Base-by-base conservation (phyloP, 2,329 filamentous ascomycete species). In the Teratosphaeria epicoccoides region DNA sequence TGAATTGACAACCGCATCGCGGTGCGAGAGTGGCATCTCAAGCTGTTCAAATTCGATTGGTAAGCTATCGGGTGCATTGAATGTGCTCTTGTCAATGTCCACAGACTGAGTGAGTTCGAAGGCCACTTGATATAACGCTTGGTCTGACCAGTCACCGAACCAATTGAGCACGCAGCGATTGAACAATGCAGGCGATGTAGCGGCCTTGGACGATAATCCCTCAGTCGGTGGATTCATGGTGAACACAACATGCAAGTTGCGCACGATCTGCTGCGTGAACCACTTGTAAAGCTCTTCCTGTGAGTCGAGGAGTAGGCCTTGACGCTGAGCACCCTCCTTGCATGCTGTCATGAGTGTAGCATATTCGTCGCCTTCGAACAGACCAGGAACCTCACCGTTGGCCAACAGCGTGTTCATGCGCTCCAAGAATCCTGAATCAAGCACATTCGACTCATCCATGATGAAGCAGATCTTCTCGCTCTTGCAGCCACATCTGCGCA, bases 391-490 rank as follows among this genome's bases (percentile, higher is more conserved):
- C 72, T 99, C 94, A n/a, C 94, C 93, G 67, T 99, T 99, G 63
- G 93, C 94, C 55, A 99, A 83, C 48, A 99, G 74, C 0, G 93
- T 99, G 68, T 99, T 99, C 93, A 98, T 99, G 63, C 94, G 85
- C 70, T 99, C 93, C 51, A 99, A 72, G 82, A 99, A 99, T 50
- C 93, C 93, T 43, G 93, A 98, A 70, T 99, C 93, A 24, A 99
- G 79, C 29, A 99, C 93, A 63, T 99, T 99, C 9, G 91, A 86
- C 73, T 99, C 93, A 67, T 99, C 93, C 90, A 99, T 97, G 74
- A 99, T 96, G 76, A 99, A 99, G 73, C 94, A 98, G 47, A 99
- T 95, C 76, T 97, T 97, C 69, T 99, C 93, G 29, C 93, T 93
- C 75, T 96, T 96, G 75, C 91, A 97, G 57, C 93, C 93, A 61